Conservation (phyloP, 164 flowering plant species). For the Stephania cephalantha region DNA sequence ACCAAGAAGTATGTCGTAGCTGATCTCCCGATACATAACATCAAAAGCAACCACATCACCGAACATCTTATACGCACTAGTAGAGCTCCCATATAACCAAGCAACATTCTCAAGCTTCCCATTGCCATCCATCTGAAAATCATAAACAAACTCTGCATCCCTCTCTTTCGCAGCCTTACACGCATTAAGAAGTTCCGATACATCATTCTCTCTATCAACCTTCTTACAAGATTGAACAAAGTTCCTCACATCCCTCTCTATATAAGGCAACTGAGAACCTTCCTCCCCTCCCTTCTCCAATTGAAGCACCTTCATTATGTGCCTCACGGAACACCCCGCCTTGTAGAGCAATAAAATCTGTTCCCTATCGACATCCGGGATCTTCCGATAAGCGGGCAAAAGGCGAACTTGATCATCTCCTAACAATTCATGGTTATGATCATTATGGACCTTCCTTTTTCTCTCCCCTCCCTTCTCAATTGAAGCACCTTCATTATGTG, state of each 20-base stretch:
- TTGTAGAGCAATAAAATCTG: conserved; percentile 58
- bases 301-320: conserved; percentile 58
- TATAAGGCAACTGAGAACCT: conserved; percentile 47
- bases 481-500: conserved; percentile 60
- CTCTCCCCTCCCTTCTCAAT: conserved; percentile 56
- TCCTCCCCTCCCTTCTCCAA: conserved; percentile 50
- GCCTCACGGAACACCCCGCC: conserved; percentile 64
- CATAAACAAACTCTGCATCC: conserved; percentile 47
- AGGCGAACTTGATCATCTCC: conserved; percentile 68
- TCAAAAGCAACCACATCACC: conserved; percentile 59
- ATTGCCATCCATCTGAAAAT: conserved; percentile 43
- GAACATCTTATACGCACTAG: conserved; percentile 34
- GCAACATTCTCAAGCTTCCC: conserved; percentile 57
- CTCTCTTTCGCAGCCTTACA: conserved; percentile 43
- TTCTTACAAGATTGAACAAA: conserved; percentile 54
- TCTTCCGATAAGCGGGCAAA: conserved; percentile 68
- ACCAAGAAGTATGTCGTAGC: conserved; percentile 56
- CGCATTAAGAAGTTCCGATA: conserved; percentile 49
- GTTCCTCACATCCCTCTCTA: conserved; percentile 64
- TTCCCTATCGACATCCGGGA: conserved; percentile 60
- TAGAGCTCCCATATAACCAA: conserved; percentile 52
- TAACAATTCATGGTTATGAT: conserved; percentile 70
- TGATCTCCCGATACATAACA: conserved; percentile 44
- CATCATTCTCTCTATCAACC: conserved; percentile 52
- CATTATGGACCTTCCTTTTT: conserved; percentile 63